These are phyloP conservation scores for Calonectria ilicicola DNA, from an alignment of 2,329 filamentous ascomycete genomes.

Conservation along the genomic window DNA sequence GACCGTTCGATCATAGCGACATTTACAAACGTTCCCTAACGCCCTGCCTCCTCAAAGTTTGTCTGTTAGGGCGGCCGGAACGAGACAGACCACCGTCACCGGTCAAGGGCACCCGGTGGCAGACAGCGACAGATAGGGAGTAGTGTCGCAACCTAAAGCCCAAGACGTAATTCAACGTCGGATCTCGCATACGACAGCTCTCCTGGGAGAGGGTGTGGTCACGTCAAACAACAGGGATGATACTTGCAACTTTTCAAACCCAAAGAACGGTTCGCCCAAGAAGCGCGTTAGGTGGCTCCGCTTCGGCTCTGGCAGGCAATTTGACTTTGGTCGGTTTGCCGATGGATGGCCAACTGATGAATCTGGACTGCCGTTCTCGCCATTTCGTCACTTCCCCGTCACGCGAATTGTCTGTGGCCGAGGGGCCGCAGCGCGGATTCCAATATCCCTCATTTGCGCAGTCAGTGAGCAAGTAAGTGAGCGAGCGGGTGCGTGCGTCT, in stretches of 20 bases:
- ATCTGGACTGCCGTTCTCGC: background rate
- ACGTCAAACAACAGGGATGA: constrained; percentile 13
- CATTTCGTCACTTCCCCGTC: constrained; percentile 18
- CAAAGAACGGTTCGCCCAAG: constrained; percentile 4
- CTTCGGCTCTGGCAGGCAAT: constrained; percentile 1
- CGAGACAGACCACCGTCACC: background rate
- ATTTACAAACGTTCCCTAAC: background rate
- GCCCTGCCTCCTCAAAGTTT: background rate
- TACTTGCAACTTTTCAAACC: constrained; percentile 2
- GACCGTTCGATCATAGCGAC: background rate
- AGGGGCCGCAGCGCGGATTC: constrained; percentile 7
- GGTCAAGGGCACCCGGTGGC: background rate
- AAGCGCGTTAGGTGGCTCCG: background rate
- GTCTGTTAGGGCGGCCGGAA: background rate
- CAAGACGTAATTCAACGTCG: constrained; percentile 2
- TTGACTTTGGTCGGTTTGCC: background rate
- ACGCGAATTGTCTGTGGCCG: constrained; percentile 12
- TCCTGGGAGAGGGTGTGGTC: background rate
- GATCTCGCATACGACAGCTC: constrained; percentile 15
- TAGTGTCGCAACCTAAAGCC: background rate
- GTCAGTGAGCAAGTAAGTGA: background rate
- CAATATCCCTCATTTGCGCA: constrained; percentile 16
- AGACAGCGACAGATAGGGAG: background rate
- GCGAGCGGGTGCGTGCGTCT: constrained; percentile 22
- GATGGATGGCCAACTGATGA: background rate